Evolutionary conservation across 768 basidiomycete species (phyloP).

Genomic region (Auriscalpium microsporum): DNA sequence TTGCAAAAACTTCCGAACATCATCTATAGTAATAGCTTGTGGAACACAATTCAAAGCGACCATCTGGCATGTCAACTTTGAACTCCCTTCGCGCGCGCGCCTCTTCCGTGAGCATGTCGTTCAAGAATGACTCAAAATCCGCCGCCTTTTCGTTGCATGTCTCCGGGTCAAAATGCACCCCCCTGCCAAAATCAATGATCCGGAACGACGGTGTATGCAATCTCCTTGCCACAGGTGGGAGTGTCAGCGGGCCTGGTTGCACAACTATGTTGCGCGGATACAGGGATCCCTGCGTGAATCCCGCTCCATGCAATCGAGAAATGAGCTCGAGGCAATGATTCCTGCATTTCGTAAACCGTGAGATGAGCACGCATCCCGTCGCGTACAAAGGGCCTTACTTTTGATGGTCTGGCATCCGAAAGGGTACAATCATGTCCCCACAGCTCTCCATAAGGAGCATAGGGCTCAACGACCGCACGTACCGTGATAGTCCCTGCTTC

Average conservation of each 20-base stretch:
- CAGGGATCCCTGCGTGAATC: constrained; percentile 34
- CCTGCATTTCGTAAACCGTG: no score
- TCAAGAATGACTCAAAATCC: no score
- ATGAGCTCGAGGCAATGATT: constrained; percentile 22
- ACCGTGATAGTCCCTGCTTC: no score
- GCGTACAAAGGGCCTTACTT: constrained; percentile 10
- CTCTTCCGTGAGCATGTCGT: no score
- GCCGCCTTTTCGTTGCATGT: neutral
- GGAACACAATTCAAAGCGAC: no score
- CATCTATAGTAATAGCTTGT: no score
- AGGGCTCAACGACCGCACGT: constrained; percentile 20
- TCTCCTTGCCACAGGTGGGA: constrained; percentile 23
- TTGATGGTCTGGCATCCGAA: no score
- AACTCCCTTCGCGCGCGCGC: no score
- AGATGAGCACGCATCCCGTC: constrained; percentile 4
- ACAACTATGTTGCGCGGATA: constrained; percentile 35
- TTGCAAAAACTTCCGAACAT: no score
- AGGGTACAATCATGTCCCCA: constrained; percentile 27
- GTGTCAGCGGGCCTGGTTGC: constrained; percentile 33
- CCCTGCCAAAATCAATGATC: constrained; percentile 44
- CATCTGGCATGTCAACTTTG: no score
- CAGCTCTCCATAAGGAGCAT: constrained; percentile 43
- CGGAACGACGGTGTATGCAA: constrained; percentile 30
- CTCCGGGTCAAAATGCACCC: neutral
- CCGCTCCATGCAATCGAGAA: constrained; percentile 31